Base-by-base conservation (phyloP, 1,284 basidiomycete species). In the Afroboletus lepidellus region DNA sequence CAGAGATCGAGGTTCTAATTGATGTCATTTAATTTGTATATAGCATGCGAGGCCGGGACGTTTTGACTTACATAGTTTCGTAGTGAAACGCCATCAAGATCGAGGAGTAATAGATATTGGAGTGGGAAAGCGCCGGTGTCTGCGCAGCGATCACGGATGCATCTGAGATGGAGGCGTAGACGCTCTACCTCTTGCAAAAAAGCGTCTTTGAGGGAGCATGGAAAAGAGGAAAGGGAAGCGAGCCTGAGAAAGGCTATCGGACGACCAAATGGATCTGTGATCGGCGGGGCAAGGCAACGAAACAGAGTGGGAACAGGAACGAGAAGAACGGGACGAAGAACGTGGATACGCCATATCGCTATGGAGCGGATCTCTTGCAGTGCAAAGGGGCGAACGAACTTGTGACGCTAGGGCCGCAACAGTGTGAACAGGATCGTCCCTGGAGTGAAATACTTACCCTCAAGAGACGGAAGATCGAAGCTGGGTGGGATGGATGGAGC, bases 91-190 rank as follows among this genome's bases (percentile, higher is more conserved):
- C 75, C 74, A 38, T 77, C 72, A 50, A 90, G 72, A 69, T 92
- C 89, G n/a, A 91, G 70, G 36, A 92, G 63, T 36, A 83, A 72
- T 36, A 85, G 74, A 68, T 83, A 90, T 65, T 91, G 90, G 41
- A 91, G 70, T 20, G 79, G 72, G 34, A 53, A 42, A 16, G 68
- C 66, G 12, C 68, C 62, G 38, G 57, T 57, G 53, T 55, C 54
- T 48, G 70, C 59, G 61, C 77, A 77, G 37, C 80, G 61, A 37
- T 63, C 60, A 53, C 71, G 71, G 37, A 87, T 46, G 18, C 45
- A 55, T 42, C 53, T 61, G 32, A 69, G 71, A 62, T 83, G 77
- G 44, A 76, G 54, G 57, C 84, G 76, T 21, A 86, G 74, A 37
- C 67, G 69, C 60, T 87, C 85, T 58, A 80, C 74, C 46, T 74